Conservation (phyloP, 306 rosid species). For the Prunus davidiana region DNA sequence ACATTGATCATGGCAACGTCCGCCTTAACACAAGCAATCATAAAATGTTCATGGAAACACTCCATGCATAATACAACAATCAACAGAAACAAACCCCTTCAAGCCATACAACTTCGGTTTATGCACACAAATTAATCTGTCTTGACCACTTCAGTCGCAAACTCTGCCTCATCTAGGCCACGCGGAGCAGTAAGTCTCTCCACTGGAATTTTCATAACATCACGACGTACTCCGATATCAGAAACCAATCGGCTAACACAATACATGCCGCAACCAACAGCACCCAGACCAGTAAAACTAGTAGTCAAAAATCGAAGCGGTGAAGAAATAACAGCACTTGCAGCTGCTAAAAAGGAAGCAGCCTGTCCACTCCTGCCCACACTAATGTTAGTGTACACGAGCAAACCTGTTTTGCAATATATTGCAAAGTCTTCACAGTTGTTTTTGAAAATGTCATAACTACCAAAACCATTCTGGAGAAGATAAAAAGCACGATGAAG, state of each 20-base stretch:
- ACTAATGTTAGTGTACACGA: constrained; percentile 25
- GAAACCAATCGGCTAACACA: constrained; percentile 40
- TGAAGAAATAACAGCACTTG: constrained; percentile 31
- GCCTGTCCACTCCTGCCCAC: constrained; percentile 68
- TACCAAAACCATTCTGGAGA: constrained; percentile 65
- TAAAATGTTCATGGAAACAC: background rate
- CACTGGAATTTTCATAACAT: constrained; percentile 49
- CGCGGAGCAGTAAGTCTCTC: constrained; percentile 43
- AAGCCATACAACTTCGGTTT: background rate
- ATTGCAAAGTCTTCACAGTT: constrained; percentile 83
- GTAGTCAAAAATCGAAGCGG: constrained; percentile 34
- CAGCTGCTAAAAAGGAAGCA: constrained; percentile 47
- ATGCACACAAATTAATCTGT: background rate
- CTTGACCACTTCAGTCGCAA: constrained; percentile 11
- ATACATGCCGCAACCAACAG: constrained; percentile 43
- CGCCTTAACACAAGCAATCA: background rate
- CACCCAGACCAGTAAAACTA: constrained; percentile 28
- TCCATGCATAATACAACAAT: background rate
- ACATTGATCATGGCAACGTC: too few relatives aligned
- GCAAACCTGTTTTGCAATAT: constrained; percentile 83
- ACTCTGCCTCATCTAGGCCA: constrained; percentile 25
- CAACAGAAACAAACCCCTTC: background rate
- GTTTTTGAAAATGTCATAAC: constrained; percentile 51
- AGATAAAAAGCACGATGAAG: constrained; percentile 58
- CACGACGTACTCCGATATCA: constrained; percentile 56